Conservation (phyloP, 352 stramenopile species). For the Phytophthora ramorum region DNA sequence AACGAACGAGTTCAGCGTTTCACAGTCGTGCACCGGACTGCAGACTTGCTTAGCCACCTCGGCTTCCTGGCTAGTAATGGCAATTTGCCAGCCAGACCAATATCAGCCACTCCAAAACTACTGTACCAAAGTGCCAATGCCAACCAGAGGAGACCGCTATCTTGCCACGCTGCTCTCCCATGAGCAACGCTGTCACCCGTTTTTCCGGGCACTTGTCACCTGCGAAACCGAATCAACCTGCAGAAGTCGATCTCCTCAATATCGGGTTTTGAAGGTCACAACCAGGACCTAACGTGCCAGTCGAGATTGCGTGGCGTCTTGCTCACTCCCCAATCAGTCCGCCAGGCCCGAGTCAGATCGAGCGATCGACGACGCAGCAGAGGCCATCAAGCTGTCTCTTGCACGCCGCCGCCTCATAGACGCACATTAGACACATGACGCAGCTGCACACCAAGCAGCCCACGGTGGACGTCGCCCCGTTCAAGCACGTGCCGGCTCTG, state of each 20-base stretch:
- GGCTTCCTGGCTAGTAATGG: too few species aligned
- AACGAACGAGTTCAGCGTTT: slow-evolving; percentile 6
- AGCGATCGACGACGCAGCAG: slow-evolving; percentile 1
- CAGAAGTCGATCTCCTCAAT: neutral
- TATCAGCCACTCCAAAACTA: too few species aligned
- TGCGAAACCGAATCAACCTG: neutral
- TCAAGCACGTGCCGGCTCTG: slow-evolving; percentile 32
- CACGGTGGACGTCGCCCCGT: slow-evolving; percentile 11
- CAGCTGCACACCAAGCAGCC: slow-evolving; percentile 14
- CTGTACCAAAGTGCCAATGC: neutral
- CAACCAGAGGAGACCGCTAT: neutral
- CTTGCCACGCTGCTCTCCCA: slow-evolving; percentile 3
- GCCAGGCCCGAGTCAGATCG: slow-evolving; percentile 28
- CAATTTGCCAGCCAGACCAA: too few species aligned
- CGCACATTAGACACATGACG: slow-evolving; percentile 25
- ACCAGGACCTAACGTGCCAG: slow-evolving; percentile 14
- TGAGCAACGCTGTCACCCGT: neutral
- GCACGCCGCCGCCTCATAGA: slow-evolving; percentile 4
- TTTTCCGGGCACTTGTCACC: neutral
- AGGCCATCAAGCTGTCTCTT: slow-evolving; percentile 17
- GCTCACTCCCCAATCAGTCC: slow-evolving; percentile 43
- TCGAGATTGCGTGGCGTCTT: slow-evolving; percentile 33
- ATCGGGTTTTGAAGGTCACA: slow-evolving; percentile 13
- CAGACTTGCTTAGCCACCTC: neutral
- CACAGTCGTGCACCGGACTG: slow-evolving; percentile 12